These are phyloP conservation scores for Penicillium sp. DNA, from an alignment of 2,329 filamentous ascomycete genomes.

Conservation along the genomic window DNA sequence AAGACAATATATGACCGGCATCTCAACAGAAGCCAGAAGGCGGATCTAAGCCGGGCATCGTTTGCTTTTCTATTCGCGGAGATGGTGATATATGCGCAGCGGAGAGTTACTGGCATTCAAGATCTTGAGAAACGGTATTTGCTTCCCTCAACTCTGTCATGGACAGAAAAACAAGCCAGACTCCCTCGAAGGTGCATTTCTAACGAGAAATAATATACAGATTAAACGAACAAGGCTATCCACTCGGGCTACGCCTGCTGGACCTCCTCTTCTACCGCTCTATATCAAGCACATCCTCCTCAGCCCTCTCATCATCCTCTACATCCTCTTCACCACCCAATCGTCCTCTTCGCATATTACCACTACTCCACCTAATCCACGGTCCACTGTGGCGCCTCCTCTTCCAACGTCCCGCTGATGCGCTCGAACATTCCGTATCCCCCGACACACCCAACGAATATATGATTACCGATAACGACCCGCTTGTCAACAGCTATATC, in stretches of 20 bases:
- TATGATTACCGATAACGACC: constrained; percentile 99
- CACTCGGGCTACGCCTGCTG: constrained; percentile 87
- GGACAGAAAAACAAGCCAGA: neutral
- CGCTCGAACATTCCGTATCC: constrained; percentile 81
- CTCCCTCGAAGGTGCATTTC: neutral
- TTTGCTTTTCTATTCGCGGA: constrained; percentile 96
- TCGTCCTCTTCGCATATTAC: constrained; percentile 81
- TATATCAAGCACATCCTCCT: constrained; percentile 76
- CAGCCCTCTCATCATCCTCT: constrained; percentile 70
- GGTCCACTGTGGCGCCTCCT: constrained; percentile 88
- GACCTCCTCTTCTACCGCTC: constrained; percentile 88
- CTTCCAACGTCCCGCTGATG: constrained; percentile 85
- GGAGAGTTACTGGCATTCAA: constrained; percentile 83
- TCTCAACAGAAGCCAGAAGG: constrained; percentile 80
- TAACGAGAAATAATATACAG: constrained; percentile 45
- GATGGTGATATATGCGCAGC: constrained; percentile 94
- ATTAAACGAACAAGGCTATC: constrained; percentile 86
- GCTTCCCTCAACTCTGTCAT: neutral
- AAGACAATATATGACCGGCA: constrained; percentile 98
- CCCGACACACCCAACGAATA: constrained; percentile 87
- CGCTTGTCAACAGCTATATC: constrained; percentile 90
- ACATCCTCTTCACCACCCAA: constrained; percentile 65
- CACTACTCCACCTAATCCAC: constrained; percentile 92
- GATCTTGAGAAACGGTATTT: constrained; percentile 82
- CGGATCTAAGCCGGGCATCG: constrained; percentile 85